Evolutionary conservation across 1,284 basidiomycete genomes (phyloP).

Genomic region (Vanrija pseudolonga): DNA sequence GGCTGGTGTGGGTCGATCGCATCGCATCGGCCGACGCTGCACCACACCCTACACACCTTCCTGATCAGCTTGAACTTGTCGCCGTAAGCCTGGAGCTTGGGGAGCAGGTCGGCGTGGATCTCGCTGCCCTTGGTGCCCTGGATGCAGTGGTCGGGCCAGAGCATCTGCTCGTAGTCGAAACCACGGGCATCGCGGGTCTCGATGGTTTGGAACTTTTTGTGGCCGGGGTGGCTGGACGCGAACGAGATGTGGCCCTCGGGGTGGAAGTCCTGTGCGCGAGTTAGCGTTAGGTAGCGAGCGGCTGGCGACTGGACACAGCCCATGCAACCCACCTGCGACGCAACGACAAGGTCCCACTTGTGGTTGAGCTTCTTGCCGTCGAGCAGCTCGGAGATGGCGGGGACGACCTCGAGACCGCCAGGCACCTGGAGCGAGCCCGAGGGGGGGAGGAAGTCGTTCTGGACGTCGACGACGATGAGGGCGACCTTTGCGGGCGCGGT

Average conservation of each 20-base stretch:
- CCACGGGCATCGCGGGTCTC: slow-evolving; percentile 41
- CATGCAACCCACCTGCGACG: slow-evolving; percentile 48
- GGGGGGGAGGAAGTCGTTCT: slow-evolving; percentile 65
- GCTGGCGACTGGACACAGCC: not conserved
- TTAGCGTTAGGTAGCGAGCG: not conserved
- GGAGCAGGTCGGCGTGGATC: slow-evolving; percentile 27
- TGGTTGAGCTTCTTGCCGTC: slow-evolving; percentile 47
- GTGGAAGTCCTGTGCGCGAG: slow-evolving; percentile 51
- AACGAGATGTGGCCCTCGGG: slow-evolving; percentile 62
- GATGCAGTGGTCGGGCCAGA: slow-evolving; percentile 60
- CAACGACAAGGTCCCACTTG: slow-evolving; percentile 54
- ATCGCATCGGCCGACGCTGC: not conserved
- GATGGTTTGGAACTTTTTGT: slow-evolving; percentile 51
- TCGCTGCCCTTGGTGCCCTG: slow-evolving; percentile 37
- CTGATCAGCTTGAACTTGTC: slow-evolving; percentile 29
- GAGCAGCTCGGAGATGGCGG: slow-evolving; percentile 54
- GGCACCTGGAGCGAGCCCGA: slow-evolving; percentile 57
- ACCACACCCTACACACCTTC: slow-evolving; percentile 28
- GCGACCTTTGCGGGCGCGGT: slow-evolving; percentile 44
- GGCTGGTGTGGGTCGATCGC: not conserved
- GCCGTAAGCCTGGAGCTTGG: slow-evolving; percentile 18
- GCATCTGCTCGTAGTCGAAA: slow-evolving; percentile 32
- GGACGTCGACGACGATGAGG: slow-evolving; percentile 59
- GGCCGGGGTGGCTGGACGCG: slow-evolving; percentile 55
- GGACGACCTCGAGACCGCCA: slow-evolving; percentile 53